These are phyloP conservation scores for Pouteria campechiana DNA, from an alignment of 179 eudicot species.

Conservation along the genomic window DNA sequence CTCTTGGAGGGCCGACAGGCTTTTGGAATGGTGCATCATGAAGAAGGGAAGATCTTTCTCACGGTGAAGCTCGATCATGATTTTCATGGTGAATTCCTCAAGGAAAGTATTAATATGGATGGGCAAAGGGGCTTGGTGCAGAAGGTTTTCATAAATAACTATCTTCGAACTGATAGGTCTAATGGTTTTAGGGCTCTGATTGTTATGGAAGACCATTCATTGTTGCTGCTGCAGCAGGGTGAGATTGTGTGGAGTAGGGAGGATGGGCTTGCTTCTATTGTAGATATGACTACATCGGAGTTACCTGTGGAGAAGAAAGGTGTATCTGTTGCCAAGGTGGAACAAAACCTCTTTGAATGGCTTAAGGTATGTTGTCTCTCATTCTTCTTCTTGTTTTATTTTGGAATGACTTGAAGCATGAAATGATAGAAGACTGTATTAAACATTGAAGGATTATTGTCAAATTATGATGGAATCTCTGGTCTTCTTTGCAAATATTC, in stretches of 20 bases:
- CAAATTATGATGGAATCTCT: too few relatives aligned
- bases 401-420: not conserved
- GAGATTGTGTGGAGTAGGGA: constrained; percentile 95
- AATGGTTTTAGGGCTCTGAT: constrained; percentile 92
- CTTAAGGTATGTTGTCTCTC: constrained; percentile 86
- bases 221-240: constrained; percentile 87
- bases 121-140: constrained; percentile 61
- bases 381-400: not conserved
- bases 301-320: constrained; percentile 89
- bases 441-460: too few relatives aligned
- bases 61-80: constrained; percentile 58
- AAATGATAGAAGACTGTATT: not conserved
- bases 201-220: constrained; percentile 98
- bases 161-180: constrained; percentile 83
- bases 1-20: constrained; percentile 61
- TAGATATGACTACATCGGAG: constrained; percentile 85
- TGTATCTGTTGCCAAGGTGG: constrained; percentile 96
- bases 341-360: constrained; percentile 94
- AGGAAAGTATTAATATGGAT: constrained; percentile 65
- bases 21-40: constrained; percentile 69
- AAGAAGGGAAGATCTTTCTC: constrained; percentile 45
- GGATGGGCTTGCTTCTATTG: constrained; percentile 91
- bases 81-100: constrained; percentile 41
- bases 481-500: too few relatives aligned
- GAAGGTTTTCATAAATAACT: constrained; percentile 77